Evolutionary conservation across 2,329 filamentous ascomycete genomes (phyloP).

Genomic region (Alternaria sp.): DNA sequence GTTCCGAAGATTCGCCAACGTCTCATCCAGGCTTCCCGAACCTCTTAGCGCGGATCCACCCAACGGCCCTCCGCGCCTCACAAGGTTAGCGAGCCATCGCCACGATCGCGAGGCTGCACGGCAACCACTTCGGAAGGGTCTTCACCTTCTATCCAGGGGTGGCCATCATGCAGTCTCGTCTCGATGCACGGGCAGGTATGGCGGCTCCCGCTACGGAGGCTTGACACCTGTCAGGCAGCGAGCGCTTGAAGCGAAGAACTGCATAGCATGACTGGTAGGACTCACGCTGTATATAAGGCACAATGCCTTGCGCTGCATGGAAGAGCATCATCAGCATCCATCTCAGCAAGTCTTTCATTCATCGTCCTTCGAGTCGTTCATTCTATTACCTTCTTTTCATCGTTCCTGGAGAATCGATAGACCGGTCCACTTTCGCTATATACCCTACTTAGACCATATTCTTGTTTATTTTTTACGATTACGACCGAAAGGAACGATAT

Average conservation of each 20-base stretch:
- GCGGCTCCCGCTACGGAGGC: slow-evolving; percentile 13
- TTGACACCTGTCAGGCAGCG: slow-evolving; percentile 23
- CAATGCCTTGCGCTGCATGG: slow-evolving; percentile 23
- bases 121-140: slow-evolving; percentile 12
- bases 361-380: slow-evolving; percentile 22
- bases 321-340: slow-evolving; percentile 20
- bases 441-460: slow-evolving; percentile 11
- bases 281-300: slow-evolving; percentile 37
- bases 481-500: slow-evolving; percentile 8
- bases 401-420: slow-evolving; percentile 49
- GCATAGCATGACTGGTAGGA: slow-evolving; percentile 10
- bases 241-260: slow-evolving; percentile 13
- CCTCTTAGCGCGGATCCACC: slow-evolving; percentile 13
- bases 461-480: neutral
- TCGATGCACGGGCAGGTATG: slow-evolving; percentile 12
- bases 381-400: slow-evolving; percentile 40
- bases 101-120: slow-evolving; percentile 17
- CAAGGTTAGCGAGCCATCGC: slow-evolving; percentile 9
- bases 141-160: slow-evolving; percentile 26
- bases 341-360: slow-evolving; percentile 38
- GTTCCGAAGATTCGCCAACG: slow-evolving; percentile 38
- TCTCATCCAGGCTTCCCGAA: slow-evolving; percentile 23
- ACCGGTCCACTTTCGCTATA: slow-evolving; percentile 39
- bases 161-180: slow-evolving; percentile 29
- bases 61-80: neutral